Evolutionary conservation across 805 yeast species (phyloP).

Genomic region (Nakazawaea holstii): DNA sequence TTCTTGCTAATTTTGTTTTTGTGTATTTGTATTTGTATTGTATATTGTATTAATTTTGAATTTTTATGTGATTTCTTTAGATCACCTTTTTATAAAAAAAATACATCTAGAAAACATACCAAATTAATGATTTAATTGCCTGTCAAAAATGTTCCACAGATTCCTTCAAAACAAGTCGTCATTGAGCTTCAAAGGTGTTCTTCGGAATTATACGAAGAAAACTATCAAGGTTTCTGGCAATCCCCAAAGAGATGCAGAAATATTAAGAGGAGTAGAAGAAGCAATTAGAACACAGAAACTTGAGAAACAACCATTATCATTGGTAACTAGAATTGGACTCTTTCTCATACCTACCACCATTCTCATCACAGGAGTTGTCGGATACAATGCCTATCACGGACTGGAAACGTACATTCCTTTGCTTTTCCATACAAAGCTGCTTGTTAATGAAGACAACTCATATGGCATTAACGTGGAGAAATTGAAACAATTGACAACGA

Average conservation of each 20-base stretch:
- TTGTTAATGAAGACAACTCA: slow-evolving; percentile 21
- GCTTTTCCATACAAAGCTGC: slow-evolving; percentile 20
- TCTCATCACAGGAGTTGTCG: slow-evolving; percentile 21
- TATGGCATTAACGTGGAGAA: slow-evolving; percentile 23
- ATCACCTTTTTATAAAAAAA: not conserved
- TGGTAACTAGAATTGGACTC: slow-evolving; percentile 15
- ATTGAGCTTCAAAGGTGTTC: not conserved
- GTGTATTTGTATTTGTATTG: too few species aligned
- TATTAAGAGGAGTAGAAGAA: slow-evolving; percentile 3
- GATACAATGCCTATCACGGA: slow-evolving; percentile 22
- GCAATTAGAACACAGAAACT: not conserved
- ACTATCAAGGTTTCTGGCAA: not conserved
- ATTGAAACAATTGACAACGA: slow-evolving; percentile 19
- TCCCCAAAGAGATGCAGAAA: not conserved
- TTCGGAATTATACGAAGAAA: not conserved
- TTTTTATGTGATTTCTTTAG: not conserved
- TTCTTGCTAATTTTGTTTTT: too few species aligned
- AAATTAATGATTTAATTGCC: not conserved
- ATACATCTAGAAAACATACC: not conserved
- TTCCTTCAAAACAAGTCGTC: not conserved
- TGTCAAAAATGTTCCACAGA: not conserved
- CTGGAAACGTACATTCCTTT: slow-evolving; percentile 28
- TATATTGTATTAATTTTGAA: too few species aligned
- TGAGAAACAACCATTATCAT: slow-evolving; percentile 10
- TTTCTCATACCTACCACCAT: slow-evolving; percentile 18